Percentiles rank a stretch among this genome's conserved stretches.
Evolutionary conservation across 1,139 yeast species (phyloP).

Genomic region (Sugiyamaella xylanicola): DNA sequence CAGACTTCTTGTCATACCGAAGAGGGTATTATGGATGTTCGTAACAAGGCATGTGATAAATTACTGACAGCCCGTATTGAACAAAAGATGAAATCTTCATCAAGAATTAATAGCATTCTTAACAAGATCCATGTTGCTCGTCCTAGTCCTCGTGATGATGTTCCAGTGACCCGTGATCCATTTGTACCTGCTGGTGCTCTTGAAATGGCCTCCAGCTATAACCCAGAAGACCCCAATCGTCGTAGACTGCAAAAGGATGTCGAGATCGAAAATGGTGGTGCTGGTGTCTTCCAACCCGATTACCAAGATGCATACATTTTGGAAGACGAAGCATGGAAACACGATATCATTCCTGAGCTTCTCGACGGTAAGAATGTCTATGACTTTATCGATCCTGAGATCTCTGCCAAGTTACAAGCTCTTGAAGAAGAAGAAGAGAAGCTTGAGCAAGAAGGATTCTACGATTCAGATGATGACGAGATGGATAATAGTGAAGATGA

Average conservation of each 20-base stretch:
- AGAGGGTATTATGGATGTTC: constrained; percentile 92
- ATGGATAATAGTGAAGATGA: constrained; percentile 62
- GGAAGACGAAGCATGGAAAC: constrained; percentile 97
- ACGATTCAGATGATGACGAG: constrained; percentile 82
- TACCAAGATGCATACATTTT: constrained; percentile 86
- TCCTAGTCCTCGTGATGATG: constrained; percentile 87
- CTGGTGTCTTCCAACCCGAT: constrained; percentile 95
- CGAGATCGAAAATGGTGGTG: constrained; percentile 96
- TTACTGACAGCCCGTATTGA: constrained; percentile 93
- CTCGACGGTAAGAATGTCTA: constrained; percentile 95
- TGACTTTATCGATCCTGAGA: constrained; percentile 96
- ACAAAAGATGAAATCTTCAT: constrained; percentile 91
- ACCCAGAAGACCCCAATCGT: constrained; percentile 78
- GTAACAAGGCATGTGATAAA: constrained; percentile 97
- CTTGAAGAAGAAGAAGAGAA: constrained; percentile 96
- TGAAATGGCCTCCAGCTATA: constrained; percentile 62
- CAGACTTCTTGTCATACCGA: constrained; percentile 91
- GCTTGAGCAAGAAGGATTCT: constrained; percentile 91
- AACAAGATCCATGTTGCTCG: constrained; percentile 94
- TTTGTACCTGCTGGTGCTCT: constrained; percentile 78
- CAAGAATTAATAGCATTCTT: constrained; percentile 84
- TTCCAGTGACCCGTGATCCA: constrained; percentile 63
- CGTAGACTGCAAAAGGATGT: constrained; percentile 81
- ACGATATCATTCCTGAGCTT: constrained; percentile 95
- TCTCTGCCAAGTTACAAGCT: constrained; percentile 88